Conservation (phyloP, 306 rosid species). For the Cercis canadensis region DNA sequence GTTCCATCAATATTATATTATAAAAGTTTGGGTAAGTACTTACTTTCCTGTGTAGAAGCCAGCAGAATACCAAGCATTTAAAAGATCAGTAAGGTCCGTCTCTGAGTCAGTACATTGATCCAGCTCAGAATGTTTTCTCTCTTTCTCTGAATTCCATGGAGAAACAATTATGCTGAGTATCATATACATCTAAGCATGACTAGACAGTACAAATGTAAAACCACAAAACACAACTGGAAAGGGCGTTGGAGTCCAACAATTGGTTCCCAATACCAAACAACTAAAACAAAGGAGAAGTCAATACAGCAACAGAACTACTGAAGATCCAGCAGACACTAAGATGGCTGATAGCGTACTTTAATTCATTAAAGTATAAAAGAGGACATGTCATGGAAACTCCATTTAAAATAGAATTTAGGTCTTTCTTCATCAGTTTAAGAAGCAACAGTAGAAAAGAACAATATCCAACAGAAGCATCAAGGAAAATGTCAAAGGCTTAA, state of each 20-base stretch:
- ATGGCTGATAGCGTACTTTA: background rate
- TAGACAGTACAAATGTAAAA: constrained; percentile 1
- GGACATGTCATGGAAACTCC: constrained; percentile 2
- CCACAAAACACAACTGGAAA: constrained; percentile 16
- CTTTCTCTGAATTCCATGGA: constrained; percentile 48
- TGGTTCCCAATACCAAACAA: constrained; percentile 9
- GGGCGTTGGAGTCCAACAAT: constrained; percentile 9
- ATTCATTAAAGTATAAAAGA: background rate
- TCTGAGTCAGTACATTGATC: constrained; percentile 51
- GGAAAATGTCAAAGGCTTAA: background rate
- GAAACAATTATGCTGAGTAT: background rate
- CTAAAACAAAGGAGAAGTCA: background rate
- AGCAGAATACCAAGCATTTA: constrained; percentile 95
- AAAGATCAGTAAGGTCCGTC: constrained; percentile 63
- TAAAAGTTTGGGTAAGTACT: constrained; percentile 24
- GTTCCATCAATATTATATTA: background rate
- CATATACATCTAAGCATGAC: constrained; percentile 3
- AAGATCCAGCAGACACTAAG: constrained; percentile 1
- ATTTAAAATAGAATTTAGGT: background rate
- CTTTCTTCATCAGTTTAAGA: constrained; percentile 27
- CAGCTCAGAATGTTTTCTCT: constrained; percentile 39
- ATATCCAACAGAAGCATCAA: constrained; percentile 15
- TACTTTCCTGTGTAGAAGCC: constrained; percentile 92
- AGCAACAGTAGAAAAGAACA: constrained; percentile 2
- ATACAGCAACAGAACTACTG: constrained; percentile 1